Conservation (phyloP, 139 green algal species). For the Auxenochlorella pyrenoidosa region DNA sequence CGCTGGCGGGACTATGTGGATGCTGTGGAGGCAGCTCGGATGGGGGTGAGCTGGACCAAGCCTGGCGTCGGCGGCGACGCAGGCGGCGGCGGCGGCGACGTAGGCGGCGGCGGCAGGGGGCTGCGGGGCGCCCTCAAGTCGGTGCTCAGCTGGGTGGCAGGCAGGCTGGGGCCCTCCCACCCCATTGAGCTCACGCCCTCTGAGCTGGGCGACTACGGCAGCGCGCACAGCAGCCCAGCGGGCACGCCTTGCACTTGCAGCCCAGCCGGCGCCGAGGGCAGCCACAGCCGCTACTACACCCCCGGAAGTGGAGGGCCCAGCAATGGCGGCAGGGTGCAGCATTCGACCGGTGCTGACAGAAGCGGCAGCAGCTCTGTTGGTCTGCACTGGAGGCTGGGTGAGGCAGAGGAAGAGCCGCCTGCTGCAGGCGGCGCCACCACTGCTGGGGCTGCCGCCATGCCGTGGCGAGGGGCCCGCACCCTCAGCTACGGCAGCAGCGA, state of each 20-base stretch:
- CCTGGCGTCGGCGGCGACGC: neutral
- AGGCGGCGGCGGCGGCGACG: neutral
- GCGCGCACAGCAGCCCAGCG: slow-evolving; percentile 8
- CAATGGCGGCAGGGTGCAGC: neutral
- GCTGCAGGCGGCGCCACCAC: neutral
- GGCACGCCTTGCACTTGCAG: slow-evolving; percentile 1
- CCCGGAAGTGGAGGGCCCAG: neutral
- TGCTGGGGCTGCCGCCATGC: too few species aligned
- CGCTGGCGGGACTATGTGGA: neutral
- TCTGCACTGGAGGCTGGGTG: neutral
- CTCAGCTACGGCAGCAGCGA: neutral
- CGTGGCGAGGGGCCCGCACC: neutral
- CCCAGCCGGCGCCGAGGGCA: neutral
- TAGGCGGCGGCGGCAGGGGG: neutral
- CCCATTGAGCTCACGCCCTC: slow-evolving; percentile 15
- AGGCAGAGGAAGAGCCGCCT: neutral
- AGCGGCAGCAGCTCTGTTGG: neutral
- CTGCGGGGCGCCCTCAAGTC: neutral
- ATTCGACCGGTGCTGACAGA: neutral
- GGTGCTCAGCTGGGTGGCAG: slow-evolving; percentile 11
- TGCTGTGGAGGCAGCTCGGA: neutral
- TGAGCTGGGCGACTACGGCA: slow-evolving; percentile 7
- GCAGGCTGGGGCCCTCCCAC: neutral
- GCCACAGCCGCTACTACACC: slow-evolving; percentile 11
- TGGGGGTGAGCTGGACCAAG: neutral